phyloP scores from a whole-genome alignment of 179 eudicot species.

The Spergularia azorica region DNA sequence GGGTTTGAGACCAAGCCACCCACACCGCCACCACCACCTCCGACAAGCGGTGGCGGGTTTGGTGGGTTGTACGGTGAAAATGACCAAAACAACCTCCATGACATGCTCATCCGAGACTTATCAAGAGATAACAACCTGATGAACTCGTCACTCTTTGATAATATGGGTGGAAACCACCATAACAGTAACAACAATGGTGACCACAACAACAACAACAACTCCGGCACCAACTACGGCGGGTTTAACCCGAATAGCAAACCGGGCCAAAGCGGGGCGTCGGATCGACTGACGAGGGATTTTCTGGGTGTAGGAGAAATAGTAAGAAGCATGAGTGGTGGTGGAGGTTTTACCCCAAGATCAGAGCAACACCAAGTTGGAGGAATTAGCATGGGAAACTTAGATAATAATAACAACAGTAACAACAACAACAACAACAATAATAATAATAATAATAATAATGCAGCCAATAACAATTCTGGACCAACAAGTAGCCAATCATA shows the following conservation, averaged over 20 bases:
- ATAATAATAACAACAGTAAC: conserved; percentile 6
- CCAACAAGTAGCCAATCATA: conserved; percentile 29
- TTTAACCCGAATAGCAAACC: conserved; percentile 32
- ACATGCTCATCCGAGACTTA: conserved; percentile 25
- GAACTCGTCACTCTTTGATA: conserved; percentile 24
- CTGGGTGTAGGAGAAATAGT: conserved; percentile 55
- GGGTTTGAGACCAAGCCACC: conserved; percentile 32
- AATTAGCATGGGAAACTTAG: conserved; percentile 14
- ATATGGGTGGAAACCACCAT: conserved; percentile 18
- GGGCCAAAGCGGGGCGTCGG: conserved; percentile 31
- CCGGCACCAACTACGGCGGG: conserved; percentile 22
- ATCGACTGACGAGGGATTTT: conserved; percentile 49
- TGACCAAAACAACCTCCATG: conserved; percentile 44
- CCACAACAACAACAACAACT: conserved; percentile 15
- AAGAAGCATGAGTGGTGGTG: conserved; percentile 52
- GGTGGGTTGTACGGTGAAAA: conserved; percentile 29
- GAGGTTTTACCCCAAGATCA: conserved; percentile 19
- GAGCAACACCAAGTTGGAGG: conserved; percentile 21
- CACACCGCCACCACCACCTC: conserved; percentile 17
- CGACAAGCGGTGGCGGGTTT: conserved; percentile 19
- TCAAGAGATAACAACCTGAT: conserved; percentile 28
- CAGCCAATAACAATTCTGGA: neutral
- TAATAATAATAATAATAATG: neutral
- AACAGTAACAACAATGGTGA: neutral
- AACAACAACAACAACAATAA: conserved; percentile 13